A percentile compares a stretch with the other conserved stretches of the same genome.
Conservation (phyloP, 2,329 filamentous ascomycete genomes). For the Neonectria sp. region DNA sequence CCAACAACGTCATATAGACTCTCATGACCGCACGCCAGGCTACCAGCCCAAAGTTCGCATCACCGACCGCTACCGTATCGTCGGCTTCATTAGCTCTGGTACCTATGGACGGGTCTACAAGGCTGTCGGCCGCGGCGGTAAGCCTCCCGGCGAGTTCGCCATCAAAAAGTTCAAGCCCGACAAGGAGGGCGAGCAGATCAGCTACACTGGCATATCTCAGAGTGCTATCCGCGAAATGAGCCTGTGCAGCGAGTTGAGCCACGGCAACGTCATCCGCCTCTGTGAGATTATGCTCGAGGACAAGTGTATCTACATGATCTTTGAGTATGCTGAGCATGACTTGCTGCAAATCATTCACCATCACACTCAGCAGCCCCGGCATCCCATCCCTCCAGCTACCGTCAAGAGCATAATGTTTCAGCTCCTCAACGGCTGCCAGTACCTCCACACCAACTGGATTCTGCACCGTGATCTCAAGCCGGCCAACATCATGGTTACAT, state of each 20-base stretch:
- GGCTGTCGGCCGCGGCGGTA: slow-evolving; percentile 76
- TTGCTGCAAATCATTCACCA: slow-evolving; percentile 98
- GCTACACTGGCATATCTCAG: slow-evolving; percentile 98
- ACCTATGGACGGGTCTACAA: slow-evolving; percentile 99
- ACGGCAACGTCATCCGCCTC: slow-evolving; percentile 90
- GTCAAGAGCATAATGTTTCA: slow-evolving; percentile 97
- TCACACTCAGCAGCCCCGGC: slow-evolving; percentile 89
- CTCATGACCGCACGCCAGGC: slow-evolving; percentile 65
- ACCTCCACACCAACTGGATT: slow-evolving; percentile 97
- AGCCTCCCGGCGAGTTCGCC: slow-evolving; percentile 82
- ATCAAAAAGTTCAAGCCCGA: slow-evolving; percentile 99
- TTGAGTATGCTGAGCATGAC: slow-evolving; percentile 98
- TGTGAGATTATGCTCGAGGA: slow-evolving; percentile 98
- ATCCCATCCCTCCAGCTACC: slow-evolving; percentile 89
- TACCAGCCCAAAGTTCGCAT: slow-evolving; percentile 89
- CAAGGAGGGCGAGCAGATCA: slow-evolving; percentile 94
- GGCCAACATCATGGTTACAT: slow-evolving; percentile 99
- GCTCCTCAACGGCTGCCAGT: slow-evolving; percentile 93
- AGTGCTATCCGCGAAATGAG: slow-evolving; percentile 98
- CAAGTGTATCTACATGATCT: slow-evolving; percentile 99
- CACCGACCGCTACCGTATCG: slow-evolving; percentile 93
- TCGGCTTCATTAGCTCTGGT: slow-evolving; percentile 97
- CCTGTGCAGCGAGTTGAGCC: slow-evolving; percentile 90
- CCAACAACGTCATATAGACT: slow-evolving; percentile 62
- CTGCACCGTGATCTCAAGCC: slow-evolving; percentile 97